Evolutionary conservation across 495 filamentous ascomycete genomes (phyloP).

Genomic region (Aspergillus haitiensis): DNA sequence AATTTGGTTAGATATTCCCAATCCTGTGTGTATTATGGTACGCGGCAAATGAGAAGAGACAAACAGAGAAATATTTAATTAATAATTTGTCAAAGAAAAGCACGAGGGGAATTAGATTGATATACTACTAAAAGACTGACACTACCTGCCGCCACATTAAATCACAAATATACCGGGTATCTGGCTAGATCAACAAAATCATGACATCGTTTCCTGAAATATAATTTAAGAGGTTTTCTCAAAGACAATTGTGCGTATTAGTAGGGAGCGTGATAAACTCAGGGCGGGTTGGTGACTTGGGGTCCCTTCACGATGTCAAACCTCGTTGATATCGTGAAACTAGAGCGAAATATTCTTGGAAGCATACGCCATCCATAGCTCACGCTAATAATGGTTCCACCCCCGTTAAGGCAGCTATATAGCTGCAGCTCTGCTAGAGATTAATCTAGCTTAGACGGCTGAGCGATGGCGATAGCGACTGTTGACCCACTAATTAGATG

Average conservation of each 20-base stretch:
- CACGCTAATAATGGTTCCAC: not conserved
- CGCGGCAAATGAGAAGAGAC: not conserved
- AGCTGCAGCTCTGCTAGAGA: not conserved
- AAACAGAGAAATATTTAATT: not conserved
- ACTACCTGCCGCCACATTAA: not conserved
- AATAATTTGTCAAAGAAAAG: not conserved
- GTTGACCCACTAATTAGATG: not conserved
- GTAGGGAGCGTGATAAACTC: not conserved
- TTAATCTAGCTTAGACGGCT: constrained; percentile 12
- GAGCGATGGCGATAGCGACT: constrained; percentile 18
- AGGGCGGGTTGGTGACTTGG: not conserved
- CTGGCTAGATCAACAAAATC: not conserved
- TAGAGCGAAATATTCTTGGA: no score
- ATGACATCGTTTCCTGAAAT: not conserved
- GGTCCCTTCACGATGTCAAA: no score
- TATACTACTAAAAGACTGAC: not conserved
- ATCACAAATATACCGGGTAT: not conserved
- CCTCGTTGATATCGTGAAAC: no score
- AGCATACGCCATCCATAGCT: not conserved
- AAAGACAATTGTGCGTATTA: not conserved
- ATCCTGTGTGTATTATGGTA: not conserved
- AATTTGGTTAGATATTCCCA: no score
- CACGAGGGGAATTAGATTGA: no score
- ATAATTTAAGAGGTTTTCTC: not conserved
- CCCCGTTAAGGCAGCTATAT: not conserved